These are phyloP conservation scores for Venturia aucupariae DNA, from an alignment of 2,329 filamentous ascomycete genomes.

Conservation along the genomic window DNA sequence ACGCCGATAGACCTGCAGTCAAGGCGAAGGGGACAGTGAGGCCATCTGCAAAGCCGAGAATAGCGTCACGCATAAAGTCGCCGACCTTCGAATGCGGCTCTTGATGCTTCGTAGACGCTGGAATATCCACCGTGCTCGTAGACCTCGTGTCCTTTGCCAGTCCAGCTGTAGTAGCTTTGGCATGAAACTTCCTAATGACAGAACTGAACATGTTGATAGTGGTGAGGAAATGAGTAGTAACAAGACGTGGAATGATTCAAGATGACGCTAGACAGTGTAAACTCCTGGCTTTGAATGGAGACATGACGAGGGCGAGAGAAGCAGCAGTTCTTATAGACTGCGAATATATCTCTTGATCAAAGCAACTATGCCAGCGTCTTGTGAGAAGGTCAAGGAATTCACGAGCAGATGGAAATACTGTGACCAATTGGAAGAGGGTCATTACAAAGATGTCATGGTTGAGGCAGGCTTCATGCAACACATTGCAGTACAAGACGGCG, in stretches of 20 bases:
- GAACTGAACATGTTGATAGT: not conserved
- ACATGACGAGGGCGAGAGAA: not conserved
- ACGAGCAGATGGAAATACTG: not conserved
- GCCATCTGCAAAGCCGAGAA: constrained; percentile 69
- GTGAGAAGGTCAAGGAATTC: not conserved
- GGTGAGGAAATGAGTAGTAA: not conserved
- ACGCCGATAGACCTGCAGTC: constrained; percentile 57
- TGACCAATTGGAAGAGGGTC: not conserved
- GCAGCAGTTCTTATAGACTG: not conserved
- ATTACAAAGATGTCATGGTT: constrained; percentile 4
- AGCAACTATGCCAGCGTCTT: not conserved
- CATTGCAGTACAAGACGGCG: not conserved
- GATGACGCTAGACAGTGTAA: not conserved
- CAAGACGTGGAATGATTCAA: not conserved
- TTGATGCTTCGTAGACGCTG: not conserved
- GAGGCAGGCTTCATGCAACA: not conserved
- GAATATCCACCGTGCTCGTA: not conserved
- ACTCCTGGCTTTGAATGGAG: not conserved
- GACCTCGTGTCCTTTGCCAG: not conserved
- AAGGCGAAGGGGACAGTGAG: constrained; percentile 73
- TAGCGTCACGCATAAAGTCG: constrained; percentile 38
- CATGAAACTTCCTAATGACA: not conserved
- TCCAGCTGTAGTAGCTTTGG: not conserved
- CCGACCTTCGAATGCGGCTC: constrained; percentile 10
- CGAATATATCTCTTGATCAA: not conserved